Conservation (phyloP, 441 rosid genomes). For the Jatropha podagrica region DNA sequence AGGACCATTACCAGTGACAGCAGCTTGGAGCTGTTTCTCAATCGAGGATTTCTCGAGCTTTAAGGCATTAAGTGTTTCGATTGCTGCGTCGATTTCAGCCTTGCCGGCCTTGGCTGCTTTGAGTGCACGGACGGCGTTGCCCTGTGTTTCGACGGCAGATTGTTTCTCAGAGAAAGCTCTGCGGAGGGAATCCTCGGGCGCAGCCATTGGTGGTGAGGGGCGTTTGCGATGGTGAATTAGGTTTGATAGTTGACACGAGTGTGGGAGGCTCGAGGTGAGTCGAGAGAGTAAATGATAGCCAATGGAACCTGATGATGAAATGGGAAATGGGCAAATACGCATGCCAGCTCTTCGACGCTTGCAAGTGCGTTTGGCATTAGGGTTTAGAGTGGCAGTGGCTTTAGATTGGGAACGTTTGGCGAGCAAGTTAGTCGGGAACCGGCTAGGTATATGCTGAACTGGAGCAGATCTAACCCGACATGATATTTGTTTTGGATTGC, state of each 20-base stretch:
- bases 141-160: conserved; percentile 66
- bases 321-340: conserved; percentile 38
- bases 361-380: background rate
- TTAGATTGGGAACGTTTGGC: background rate
- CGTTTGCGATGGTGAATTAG: background rate
- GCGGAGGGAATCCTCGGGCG: conserved; percentile 70
- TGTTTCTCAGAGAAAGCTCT: conserved; percentile 55
- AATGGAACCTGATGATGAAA: conserved; percentile 37
- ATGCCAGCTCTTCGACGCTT: conserved; percentile 22
- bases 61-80: conserved; percentile 55
- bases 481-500: background rate
- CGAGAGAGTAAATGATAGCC: conserved; percentile 26
- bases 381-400: conserved; percentile 4
- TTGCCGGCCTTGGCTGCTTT: conserved; percentile 61
- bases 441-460: background rate
- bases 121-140: conserved; percentile 68
- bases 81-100: conserved; percentile 69
- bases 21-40: conserved; percentile 68
- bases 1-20: conserved; percentile 40
- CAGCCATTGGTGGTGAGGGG: conserved; percentile 39
- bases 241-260: conserved; percentile 5
- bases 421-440: background rate
- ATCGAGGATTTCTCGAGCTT: conserved; percentile 70
- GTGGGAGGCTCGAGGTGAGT: conserved; percentile 14
- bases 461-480: background rate